Evolutionary conservation across 1,284 basidiomycete genomes (phyloP).

Genomic region (Sanghuangporus weigelae): DNA sequence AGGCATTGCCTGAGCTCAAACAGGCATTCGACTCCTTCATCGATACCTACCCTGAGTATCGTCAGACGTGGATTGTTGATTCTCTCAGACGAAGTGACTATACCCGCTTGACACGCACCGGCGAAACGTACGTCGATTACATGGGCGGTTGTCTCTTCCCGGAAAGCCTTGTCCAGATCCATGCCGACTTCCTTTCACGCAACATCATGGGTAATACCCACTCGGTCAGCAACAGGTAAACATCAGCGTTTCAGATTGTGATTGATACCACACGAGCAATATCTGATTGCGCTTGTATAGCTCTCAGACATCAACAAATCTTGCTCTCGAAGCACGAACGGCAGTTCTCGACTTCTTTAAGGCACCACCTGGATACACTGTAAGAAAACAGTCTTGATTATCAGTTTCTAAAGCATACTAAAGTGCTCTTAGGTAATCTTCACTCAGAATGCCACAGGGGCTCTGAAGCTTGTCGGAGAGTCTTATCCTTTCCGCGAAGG

Average conservation of each 20-base stretch:
- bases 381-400: not conserved
- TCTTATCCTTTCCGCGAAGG: conserved; percentile 62
- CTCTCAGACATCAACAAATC: conserved; percentile 61
- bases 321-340: conserved; percentile 60
- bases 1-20: conserved; percentile 3
- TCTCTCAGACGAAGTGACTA: conserved; percentile 68
- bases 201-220: conserved; percentile 77
- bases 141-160: conserved; percentile 78
- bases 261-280: not conserved
- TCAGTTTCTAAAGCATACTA: not conserved
- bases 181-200: conserved; percentile 59
- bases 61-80: conserved; percentile 46
- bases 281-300: conserved; percentile 32
- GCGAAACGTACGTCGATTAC: conserved; percentile 76
- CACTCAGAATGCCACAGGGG: conserved; percentile 74
- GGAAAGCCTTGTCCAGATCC: conserved; percentile 63
- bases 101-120: conserved; percentile 49
- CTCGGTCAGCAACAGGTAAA: conserved; percentile 70
- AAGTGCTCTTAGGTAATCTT: conserved; percentile 49
- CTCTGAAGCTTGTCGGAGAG: conserved; percentile 77
- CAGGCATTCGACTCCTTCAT: conserved; percentile 27
- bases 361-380: conserved; percentile 1
- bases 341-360: conserved; percentile 30
- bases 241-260: conserved; percentile 18
- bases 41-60: conserved; percentile 34